Evolutionary conservation across 805 yeast genomes (phyloP), one percentile per base, ranked within the genome.

Genomic region (Zygotorulaspora danielsina): DNA sequence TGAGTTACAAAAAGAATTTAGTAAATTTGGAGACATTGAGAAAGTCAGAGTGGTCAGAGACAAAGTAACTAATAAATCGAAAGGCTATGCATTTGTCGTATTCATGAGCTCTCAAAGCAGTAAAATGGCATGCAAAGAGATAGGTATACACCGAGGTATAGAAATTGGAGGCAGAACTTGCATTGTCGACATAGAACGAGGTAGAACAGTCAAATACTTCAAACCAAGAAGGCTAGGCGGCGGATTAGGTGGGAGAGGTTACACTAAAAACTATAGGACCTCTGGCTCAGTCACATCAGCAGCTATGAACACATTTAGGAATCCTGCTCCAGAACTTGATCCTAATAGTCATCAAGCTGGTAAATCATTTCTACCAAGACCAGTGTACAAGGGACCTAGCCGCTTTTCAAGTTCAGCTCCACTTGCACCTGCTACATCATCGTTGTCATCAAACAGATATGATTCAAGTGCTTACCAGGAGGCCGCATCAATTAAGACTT

Each of bases 211-310:
- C 11, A 73, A 81, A 39, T 74, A 71, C 48, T 84, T 89, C 83
- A 72, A 70, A 39, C 93, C 94, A 0, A 57, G 83, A 50, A 59
- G 90, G 42, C 66, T 90, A 2, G 96, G 96, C 1, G 97, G 97
- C 3, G 97, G 97, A 0, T 62, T 84, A n/a, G 97, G 97, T 3
- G 96, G 96, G 1, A 69, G 93, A 39, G 78, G 79, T 36, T 79
- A 79, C 54, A 70, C 46, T 11, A 38, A 25, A 15, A 26, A 22
- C 4, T 29, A 39, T 20, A 33, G 35, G 19, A 29, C 26, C 18
- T 28, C 38, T 3, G 25, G 30, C 13, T 31, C 31, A 10, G 12
- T 10, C 11, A 20, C 38, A n/a, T 13, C 44, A 10, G 9, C 34
- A 3, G 36, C 34, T n/a, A 39, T 25, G 8, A 37, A 25, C 13